phyloP scores from a whole-genome alignment of 768 basidiomycete species.

The Punctularia strigosozonata region DNA sequence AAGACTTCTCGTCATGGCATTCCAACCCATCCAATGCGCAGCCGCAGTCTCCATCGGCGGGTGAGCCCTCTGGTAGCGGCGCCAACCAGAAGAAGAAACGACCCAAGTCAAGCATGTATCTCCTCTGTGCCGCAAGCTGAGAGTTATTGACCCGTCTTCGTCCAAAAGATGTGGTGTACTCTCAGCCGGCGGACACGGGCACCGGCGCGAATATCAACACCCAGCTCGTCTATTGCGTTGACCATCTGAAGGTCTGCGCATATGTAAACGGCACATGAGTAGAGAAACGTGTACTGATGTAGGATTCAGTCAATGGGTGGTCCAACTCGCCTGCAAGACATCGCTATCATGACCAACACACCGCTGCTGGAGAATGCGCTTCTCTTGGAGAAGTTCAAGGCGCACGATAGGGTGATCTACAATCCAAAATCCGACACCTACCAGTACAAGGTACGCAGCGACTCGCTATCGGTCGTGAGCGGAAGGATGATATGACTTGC shows the following conservation, averaged over 20 bases:
- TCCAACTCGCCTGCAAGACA: constrained; percentile 81
- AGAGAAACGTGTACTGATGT: neutral
- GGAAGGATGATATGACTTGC: constrained; percentile 2
- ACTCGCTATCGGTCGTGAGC: too few species aligned
- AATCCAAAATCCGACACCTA: constrained; percentile 81
- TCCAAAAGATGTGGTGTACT: constrained; percentile 59
- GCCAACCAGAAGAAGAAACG: constrained; percentile 39
- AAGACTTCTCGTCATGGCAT: constrained; percentile 70
- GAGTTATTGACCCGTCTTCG: neutral
- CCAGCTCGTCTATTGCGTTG: constrained; percentile 76
- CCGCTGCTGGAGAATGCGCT: constrained; percentile 62
- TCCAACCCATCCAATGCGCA: constrained; percentile 38
- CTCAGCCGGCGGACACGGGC: constrained; percentile 81
- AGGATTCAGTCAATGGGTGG: constrained; percentile 45
- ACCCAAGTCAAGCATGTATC: constrained; percentile 48
- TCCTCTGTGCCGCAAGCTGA: neutral
- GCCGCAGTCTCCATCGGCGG: constrained; percentile 19
- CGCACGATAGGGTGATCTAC: constrained; percentile 68
- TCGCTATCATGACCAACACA: constrained; percentile 71
- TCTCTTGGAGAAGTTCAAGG: constrained; percentile 70
- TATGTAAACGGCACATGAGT: neutral
- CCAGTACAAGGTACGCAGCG: constrained; percentile 69
- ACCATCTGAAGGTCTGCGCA: constrained; percentile 56
- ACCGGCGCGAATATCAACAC: constrained; percentile 76
- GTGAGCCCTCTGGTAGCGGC: constrained; percentile 22